A percentile compares a stretch with the other conserved stretches of the same genome.
These are phyloP conservation scores for Chaetomium tenue DNA, from an alignment of 495 filamentous ascomycete genomes.

Conservation along the genomic window DNA sequence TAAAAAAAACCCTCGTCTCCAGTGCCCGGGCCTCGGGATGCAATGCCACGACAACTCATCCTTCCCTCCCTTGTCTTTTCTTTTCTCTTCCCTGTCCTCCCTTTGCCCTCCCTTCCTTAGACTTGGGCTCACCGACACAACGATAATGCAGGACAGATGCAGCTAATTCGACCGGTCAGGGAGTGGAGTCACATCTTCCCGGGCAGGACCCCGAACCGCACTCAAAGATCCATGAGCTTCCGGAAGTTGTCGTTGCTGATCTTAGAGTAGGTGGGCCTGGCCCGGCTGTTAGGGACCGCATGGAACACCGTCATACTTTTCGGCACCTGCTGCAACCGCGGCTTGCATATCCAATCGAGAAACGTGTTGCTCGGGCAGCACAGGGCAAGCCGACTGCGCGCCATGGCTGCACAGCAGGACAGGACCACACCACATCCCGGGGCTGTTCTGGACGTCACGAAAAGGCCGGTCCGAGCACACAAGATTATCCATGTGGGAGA, in stretches of 20 bases:
- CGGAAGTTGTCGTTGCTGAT: conserved; percentile 22
- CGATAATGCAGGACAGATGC: conserved; percentile 36
- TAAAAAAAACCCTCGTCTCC: conserved; percentile 10
- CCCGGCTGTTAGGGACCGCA: conserved; percentile 24
- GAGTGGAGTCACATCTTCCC: conserved; percentile 25
- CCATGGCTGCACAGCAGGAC: conserved; percentile 10
- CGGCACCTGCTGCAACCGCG: conserved; percentile 12
- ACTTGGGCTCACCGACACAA: conserved; percentile 32
- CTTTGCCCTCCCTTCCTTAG: conserved; percentile 8
- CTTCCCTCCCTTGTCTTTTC: conserved; percentile 11
- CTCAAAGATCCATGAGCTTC: conserved; percentile 14
- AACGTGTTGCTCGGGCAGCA: conserved; percentile 21
- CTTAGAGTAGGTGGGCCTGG: conserved; percentile 22
- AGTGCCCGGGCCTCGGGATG: conserved; percentile 2
- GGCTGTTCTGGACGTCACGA: neutral
- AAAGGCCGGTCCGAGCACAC: neutral
- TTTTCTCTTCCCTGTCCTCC: too few relatives aligned
- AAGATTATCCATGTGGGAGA: neutral
- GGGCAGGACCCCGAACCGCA: conserved; percentile 7
- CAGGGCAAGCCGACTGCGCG: neutral
- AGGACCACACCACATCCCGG: too few relatives aligned
- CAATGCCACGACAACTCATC: conserved; percentile 36
- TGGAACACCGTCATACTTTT: conserved; percentile 4
- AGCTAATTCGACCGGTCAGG: conserved; percentile 33
- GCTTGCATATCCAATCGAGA: conserved; percentile 15